Conservation (phyloP, 2,329 filamentous ascomycete species). For the Monilinia laxa region DNA sequence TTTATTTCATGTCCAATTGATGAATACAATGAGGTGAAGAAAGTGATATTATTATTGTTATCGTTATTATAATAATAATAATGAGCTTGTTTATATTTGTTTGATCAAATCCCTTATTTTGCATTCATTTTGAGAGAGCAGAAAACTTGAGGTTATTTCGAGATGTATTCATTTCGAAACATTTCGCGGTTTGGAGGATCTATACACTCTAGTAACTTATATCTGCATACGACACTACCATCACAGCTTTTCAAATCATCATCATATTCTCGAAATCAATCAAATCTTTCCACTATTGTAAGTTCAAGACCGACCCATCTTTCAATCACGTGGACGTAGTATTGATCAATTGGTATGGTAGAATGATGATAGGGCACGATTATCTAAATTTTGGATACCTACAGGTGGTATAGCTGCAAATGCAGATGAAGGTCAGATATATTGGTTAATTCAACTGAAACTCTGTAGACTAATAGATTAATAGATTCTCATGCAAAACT, state of each 20-base stretch:
- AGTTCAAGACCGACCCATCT: background rate
- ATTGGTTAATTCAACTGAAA: too few relatives aligned
- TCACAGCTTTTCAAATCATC: background rate
- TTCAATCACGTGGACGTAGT: background rate
- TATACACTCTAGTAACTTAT: background rate
- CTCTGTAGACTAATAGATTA: constrained; percentile 10
- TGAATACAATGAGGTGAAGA: background rate
- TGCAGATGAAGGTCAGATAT: constrained; percentile 51
- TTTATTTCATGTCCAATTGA: background rate
- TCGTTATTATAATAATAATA: background rate
- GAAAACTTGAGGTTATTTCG: background rate
- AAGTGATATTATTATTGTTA: background rate
- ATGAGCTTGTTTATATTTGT: constrained; percentile 1
- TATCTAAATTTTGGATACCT: constrained; percentile 79
- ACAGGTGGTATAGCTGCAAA: constrained; percentile 64
- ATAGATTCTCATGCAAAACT: constrained; percentile 66
- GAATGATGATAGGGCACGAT: constrained; percentile 56
- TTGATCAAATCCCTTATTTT: background rate
- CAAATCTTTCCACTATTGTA: background rate
- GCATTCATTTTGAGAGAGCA: background rate
- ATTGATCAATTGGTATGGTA: constrained; percentile 42
- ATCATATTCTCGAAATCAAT: constrained; percentile 5
- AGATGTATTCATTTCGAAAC: background rate
- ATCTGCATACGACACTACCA: background rate
- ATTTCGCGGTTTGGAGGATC: constrained; percentile 6